A percentile compares a stretch with the other conserved stretches of the same genome.
Conservation (phyloP, 2,329 filamentous ascomycete genomes). For the Seiridium unicorne region DNA sequence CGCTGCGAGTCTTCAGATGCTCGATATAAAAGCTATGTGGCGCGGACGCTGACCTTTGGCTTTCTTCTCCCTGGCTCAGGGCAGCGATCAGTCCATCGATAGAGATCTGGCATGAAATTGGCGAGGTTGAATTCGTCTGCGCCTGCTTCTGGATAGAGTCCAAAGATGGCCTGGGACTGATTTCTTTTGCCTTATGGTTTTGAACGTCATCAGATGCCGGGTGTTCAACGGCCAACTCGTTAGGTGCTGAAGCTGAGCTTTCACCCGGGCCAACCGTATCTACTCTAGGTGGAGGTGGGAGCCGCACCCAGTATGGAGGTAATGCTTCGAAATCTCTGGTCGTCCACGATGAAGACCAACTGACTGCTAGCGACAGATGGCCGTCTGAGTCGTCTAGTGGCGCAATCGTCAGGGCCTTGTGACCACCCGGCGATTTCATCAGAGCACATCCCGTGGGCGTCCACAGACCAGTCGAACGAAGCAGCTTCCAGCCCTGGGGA, state of each 20-base stretch:
- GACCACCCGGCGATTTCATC: slow-evolving; percentile 50
- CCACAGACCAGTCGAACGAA: slow-evolving; percentile 58
- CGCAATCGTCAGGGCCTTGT: slow-evolving; percentile 51
- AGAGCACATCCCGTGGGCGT: slow-evolving; percentile 57
- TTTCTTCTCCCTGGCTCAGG: slow-evolving; percentile 34
- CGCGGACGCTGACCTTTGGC: slow-evolving; percentile 20
- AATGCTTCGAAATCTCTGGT: slow-evolving; percentile 48
- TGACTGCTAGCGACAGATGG: slow-evolving; percentile 53
- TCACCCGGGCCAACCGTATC: slow-evolving; percentile 7
- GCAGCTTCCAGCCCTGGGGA: slow-evolving; percentile 54
- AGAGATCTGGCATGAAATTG: slow-evolving; percentile 49
- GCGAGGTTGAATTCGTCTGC: slow-evolving; percentile 18
- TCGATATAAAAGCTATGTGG: slow-evolving; percentile 43
- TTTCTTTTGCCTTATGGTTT: slow-evolving; percentile 9
- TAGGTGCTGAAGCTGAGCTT: background rate
- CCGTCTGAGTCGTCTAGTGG: slow-evolving; percentile 61
- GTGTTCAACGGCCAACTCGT: no score
- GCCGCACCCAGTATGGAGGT: slow-evolving; percentile 58
- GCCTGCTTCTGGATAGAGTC: slow-evolving; percentile 34
- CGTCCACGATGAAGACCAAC: slow-evolving; percentile 56
- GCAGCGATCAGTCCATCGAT: slow-evolving; percentile 45
- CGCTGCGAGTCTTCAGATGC: slow-evolving; percentile 38
- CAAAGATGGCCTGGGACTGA: slow-evolving; percentile 25
- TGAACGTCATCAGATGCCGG: background rate
- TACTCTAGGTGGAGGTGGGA: slow-evolving; percentile 31